A percentile compares a stretch with the other conserved stretches of the same genome.
These are phyloP conservation scores for Ophiocordyceps sinensis DNA, from an alignment of 2,329 filamentous ascomycete genomes.

Conservation along the genomic window DNA sequence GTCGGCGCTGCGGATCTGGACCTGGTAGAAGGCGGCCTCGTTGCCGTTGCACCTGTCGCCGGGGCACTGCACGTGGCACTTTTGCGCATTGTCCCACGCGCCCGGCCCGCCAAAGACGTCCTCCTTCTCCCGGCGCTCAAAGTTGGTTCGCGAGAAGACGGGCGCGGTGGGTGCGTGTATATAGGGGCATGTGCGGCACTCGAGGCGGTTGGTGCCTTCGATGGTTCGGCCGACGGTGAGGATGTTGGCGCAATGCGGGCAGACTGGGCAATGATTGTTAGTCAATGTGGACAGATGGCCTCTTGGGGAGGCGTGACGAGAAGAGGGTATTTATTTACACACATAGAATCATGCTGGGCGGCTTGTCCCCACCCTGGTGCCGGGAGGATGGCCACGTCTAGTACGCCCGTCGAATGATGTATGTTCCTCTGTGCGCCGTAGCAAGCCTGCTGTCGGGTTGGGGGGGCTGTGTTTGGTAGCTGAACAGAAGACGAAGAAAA, in stretches of 20 bases:
- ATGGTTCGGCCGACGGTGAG: constrained; percentile 54
- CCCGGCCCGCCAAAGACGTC: constrained; percentile 80
- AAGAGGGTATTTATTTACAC: constrained; percentile 9
- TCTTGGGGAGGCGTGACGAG: too few species aligned
- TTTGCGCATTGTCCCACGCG: constrained; percentile 85
- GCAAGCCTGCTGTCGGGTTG: too few species aligned
- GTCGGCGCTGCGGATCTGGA: constrained; percentile 95
- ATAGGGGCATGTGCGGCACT: constrained; percentile 92
- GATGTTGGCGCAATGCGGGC: constrained; percentile 71
- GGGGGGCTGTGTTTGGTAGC: too few species aligned
- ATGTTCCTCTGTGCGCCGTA: too few species aligned
- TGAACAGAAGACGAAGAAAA: background rate
- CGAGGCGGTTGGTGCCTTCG: constrained; percentile 62
- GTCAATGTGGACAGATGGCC: too few species aligned
- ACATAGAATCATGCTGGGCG: constrained; percentile 51
- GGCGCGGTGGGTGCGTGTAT: constrained; percentile 67
- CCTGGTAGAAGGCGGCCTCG: constrained; percentile 86
- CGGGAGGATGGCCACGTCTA: background rate
- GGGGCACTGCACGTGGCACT: constrained; percentile 69
- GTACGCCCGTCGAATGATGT: background rate
- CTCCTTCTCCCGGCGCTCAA: constrained; percentile 77
- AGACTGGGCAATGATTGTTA: constrained; percentile 38
- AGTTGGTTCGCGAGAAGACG: constrained; percentile 70
- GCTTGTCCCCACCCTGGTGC: background rate
- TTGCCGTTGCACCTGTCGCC: constrained; percentile 66